phyloP scores from a whole-genome alignment of 345 rosid genomes.

The Gossypium arboreum region DNA sequence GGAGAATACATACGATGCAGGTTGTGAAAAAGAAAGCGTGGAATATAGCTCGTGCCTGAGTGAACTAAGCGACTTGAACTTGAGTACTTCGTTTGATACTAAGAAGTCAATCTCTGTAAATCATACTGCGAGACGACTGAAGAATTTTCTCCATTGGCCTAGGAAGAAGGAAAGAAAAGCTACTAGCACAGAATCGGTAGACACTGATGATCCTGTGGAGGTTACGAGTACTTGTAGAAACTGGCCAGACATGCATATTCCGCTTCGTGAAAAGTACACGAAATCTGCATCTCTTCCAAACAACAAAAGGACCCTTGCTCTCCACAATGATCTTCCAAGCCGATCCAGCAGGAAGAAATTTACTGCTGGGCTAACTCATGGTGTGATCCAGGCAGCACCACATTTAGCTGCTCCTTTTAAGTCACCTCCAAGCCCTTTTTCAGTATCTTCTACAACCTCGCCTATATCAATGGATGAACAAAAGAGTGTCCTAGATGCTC shows the following conservation, averaged over 20 bases:
- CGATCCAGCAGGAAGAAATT: conserved; percentile 53
- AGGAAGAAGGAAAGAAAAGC: conserved; percentile 42
- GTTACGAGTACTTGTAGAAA: conserved; percentile 22
- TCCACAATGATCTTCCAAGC: conserved; percentile 65
- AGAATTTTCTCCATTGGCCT: conserved; percentile 62
- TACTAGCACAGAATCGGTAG: conserved; percentile 21
- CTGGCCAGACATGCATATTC: conserved; percentile 37
- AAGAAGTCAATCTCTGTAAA: conserved; percentile 32
- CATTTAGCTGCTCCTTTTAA: conserved; percentile 29
- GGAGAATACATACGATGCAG: conserved; percentile 29
- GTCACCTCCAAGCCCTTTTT: conserved; percentile 40
- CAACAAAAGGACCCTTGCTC: conserved; percentile 40
- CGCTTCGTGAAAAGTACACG: conserved; percentile 63
- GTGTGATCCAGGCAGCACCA: conserved; percentile 61
- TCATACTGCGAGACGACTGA: conserved; percentile 51
- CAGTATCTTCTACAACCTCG: conserved; percentile 36
- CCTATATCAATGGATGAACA: conserved; percentile 33
- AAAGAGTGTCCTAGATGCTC: conserved; percentile 17
- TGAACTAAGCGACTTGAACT: conserved; percentile 35
- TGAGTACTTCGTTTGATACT: conserved; percentile 13
- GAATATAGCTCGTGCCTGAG: conserved; percentile 44
- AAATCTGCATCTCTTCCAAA: conserved; percentile 39
- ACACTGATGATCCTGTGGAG: conserved; percentile 28
- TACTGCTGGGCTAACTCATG: conserved; percentile 43
- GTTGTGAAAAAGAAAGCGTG: conserved; percentile 31